Evolutionary conservation across 2,329 filamentous ascomycete genomes (phyloP), one percentile per base, ranked within the genome.

Genomic region (Colletotrichum sp.): DNA sequence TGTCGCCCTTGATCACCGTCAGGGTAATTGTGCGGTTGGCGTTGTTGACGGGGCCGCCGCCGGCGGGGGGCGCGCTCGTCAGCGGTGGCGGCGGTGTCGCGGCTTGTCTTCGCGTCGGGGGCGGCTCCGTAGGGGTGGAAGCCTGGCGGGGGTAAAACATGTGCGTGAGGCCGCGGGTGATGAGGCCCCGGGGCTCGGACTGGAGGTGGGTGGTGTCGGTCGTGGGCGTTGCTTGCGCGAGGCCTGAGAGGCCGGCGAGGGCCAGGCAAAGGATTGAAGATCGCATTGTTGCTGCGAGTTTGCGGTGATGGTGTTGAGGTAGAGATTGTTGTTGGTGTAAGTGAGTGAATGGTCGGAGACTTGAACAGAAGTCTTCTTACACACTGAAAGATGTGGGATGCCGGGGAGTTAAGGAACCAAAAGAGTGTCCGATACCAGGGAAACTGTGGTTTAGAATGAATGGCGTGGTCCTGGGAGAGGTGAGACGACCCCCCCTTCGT

Each of bases 21-120:
- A 75, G 22, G 12, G 55, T 68, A 16, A 75, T 44, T n/a, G 9
- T 65, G 55, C 73, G 73, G 64, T n/a, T 72, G 63, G 69, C 63
- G 32, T 72, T 68, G 39, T 57, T 48, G 30, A 68, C 18, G 10
- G 6, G 5, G 22, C 57, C 55, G 57, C 44, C 70, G 64, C 60
- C 55, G 60, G 13, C 48, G 24, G 8, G 9, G 32, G 34, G 62
- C 15, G n/a, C 22, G 32, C 62, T 32, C 9, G 39, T 10, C 26
- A n/a, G 39, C 6, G 57, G 26, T 3, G 55, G n/a, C 2, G 62
- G 44, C n/a, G 68, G 73, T 5, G 55, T 6, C 12, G 60, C 26
- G 8, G 55, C 63, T 39, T 75, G 73, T 18, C 63, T 59, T 26
- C 22, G 65, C 5, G 73, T 59, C 39, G 32, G 69, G 16, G 55